Conservation (phyloP, 371 early-diverging fungal genomes). For the Mortierella sp. region DNA sequence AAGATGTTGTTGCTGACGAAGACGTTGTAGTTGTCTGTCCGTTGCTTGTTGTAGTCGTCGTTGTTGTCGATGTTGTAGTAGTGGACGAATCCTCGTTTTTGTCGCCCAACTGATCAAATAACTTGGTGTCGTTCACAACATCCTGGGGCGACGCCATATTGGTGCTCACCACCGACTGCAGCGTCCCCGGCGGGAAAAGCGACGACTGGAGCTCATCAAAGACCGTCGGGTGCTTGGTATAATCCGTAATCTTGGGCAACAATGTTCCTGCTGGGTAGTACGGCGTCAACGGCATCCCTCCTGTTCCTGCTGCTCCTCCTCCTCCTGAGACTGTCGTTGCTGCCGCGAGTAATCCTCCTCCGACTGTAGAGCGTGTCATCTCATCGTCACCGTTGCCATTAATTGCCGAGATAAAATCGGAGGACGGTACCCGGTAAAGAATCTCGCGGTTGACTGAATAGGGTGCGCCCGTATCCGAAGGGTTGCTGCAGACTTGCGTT, state of each 20-base stretch:
- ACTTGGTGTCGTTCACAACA: slow-evolving; percentile 23
- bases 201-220: slow-evolving; percentile 43
- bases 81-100: background rate
- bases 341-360: background rate
- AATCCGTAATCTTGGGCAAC: slow-evolving; percentile 7
- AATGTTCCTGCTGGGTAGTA: slow-evolving; percentile 10
- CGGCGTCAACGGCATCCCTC: background rate
- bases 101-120: slow-evolving; percentile 25
- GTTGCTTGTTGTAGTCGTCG: background rate
- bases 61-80: background rate
- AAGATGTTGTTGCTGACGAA: background rate
- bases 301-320: background rate
- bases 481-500: background rate
- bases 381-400: background rate
- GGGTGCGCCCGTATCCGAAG: background rate
- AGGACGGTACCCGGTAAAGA: background rate
- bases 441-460: slow-evolving; percentile 3
- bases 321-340: background rate
- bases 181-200: slow-evolving; percentile 43
- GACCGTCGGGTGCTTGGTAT: slow-evolving; percentile 13
- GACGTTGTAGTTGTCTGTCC: background rate
- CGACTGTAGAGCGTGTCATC: background rate
- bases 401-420: background rate
- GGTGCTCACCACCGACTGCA: slow-evolving; percentile 29
- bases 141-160: slow-evolving; percentile 42